A percentile compares a stretch with the other conserved stretches of the same genome.
Evolutionary conservation across 2,329 filamentous ascomycete genomes (phyloP).

Genomic region (Cordyceps javanica): DNA sequence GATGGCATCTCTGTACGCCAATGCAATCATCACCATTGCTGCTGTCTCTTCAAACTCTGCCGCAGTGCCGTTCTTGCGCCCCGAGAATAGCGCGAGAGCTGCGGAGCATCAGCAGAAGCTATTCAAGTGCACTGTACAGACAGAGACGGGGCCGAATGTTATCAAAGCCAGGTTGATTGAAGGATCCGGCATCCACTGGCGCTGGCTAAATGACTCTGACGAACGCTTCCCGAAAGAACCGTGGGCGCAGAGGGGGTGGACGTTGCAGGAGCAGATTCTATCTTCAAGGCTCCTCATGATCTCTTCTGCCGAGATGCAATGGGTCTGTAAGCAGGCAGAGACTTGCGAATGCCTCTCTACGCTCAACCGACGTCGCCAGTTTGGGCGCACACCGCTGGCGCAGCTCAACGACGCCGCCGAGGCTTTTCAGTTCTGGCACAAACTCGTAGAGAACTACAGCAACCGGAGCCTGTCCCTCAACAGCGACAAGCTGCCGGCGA

Average conservation of each 20-base stretch:
- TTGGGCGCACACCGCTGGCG: conserved; percentile 16
- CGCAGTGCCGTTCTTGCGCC: conserved; percentile 6
- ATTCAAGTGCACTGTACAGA: not conserved
- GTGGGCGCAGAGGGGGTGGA: conserved; percentile 14
- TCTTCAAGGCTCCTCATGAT: conserved; percentile 5
- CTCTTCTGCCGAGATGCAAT: conserved; percentile 13
- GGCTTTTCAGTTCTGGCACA: conserved; percentile 23
- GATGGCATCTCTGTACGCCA: conserved; percentile 16
- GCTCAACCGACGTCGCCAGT: conserved; percentile 19
- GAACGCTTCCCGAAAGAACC: conserved; percentile 11
- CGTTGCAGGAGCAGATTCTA: conserved; percentile 14
- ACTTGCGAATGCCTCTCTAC: conserved; percentile 21
- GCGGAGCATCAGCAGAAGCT: not conserved
- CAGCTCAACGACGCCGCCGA: conserved; percentile 14
- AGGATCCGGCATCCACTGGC: not conserved
- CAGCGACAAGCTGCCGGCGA: conserved; percentile 23
- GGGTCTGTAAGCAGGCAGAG: conserved; percentile 16
- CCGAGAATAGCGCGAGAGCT: not conserved
- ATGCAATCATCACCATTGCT: conserved; percentile 16
- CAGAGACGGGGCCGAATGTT: not conserved
- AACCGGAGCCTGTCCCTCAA: conserved; percentile 18
- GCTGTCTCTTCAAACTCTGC: conserved; percentile 12
- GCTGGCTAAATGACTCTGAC: not conserved
- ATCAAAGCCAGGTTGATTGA: not conserved
- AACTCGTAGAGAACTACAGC: conserved; percentile 24